Evolutionary conservation across 352 stramenopile species (phyloP).

Genomic region (Pythium myriotylum): DNA sequence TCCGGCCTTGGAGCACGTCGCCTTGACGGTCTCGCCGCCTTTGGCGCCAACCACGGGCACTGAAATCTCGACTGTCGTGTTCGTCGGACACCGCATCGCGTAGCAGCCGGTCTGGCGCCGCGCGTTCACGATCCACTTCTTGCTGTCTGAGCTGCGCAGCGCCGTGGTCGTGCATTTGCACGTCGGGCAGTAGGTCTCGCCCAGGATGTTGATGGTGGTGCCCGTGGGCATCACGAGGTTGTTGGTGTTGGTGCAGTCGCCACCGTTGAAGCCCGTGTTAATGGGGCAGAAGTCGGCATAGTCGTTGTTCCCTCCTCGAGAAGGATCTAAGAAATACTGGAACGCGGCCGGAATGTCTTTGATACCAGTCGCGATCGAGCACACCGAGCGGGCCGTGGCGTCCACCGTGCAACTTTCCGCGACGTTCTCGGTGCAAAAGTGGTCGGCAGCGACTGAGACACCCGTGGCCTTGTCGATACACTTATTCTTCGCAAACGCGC

Average conservation of each 20-base stretch:
- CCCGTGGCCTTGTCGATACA: constrained; percentile 63
- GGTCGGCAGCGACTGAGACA: constrained; percentile 45
- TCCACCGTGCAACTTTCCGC: constrained; percentile 80
- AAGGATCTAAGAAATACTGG: constrained; percentile 65
- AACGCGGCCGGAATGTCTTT: constrained; percentile 47
- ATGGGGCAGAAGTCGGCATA: constrained; percentile 83
- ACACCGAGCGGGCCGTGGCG: constrained; percentile 66
- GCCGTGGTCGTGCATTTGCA: constrained; percentile 76
- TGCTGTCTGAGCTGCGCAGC: constrained; percentile 62
- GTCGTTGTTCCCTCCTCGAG: constrained; percentile 56
- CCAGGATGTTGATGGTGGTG: constrained; percentile 74
- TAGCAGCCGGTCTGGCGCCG: constrained; percentile 80
- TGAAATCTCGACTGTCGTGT: constrained; percentile 42
- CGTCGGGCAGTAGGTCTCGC: constrained; percentile 71
- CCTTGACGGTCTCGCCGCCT: constrained; percentile 23
- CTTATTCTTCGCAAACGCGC: constrained; percentile 61
- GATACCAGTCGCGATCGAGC: constrained; percentile 44
- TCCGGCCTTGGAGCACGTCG: constrained; percentile 52
- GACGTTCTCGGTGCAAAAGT: constrained; percentile 64
- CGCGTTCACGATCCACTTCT: constrained; percentile 53
- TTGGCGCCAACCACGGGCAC: constrained; percentile 32
- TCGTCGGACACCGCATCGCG: constrained; percentile 57
- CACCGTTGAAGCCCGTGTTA: constrained; percentile 65
- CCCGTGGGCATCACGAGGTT: constrained; percentile 53
- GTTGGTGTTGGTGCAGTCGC: constrained; percentile 59